Percentiles rank a stretch among this genome's conserved stretches.
These are phyloP conservation scores for Erigeron philadelphicus DNA, from an alignment of 140 eudicot genomes.

Conservation along the genomic window DNA sequence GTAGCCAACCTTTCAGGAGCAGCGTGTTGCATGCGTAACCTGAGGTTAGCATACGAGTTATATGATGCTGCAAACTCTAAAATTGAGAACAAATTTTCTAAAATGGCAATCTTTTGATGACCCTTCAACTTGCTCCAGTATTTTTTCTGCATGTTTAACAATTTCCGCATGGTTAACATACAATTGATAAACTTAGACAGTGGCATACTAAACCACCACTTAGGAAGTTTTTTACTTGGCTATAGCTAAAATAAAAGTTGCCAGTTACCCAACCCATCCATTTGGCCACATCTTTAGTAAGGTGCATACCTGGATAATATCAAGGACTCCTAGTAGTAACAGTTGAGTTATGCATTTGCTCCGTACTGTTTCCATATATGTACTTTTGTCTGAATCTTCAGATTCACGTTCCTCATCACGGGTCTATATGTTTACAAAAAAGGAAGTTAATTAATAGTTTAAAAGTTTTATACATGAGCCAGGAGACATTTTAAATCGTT, in stretches of 20 bases:
- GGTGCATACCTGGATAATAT: constrained; percentile 72
- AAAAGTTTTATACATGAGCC: neutral
- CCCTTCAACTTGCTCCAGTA: constrained; percentile 73
- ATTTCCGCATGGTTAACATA: neutral
- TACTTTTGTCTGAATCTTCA: constrained; percentile 62
- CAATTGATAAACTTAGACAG: constrained; percentile 2
- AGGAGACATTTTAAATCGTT: neutral
- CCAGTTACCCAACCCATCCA: neutral
- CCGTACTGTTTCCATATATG: constrained; percentile 55
- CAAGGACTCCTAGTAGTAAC: constrained; percentile 71
- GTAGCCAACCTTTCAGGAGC: constrained; percentile 68
- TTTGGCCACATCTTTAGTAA: neutral
- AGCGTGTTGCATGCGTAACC: constrained; percentile 66
- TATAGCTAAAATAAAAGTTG: neutral
- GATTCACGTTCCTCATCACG: constrained; percentile 47
- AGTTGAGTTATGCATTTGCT: constrained; percentile 90
- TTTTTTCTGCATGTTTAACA: constrained; percentile 58
- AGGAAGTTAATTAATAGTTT: neutral
- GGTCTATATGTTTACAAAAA: constrained; percentile 33
- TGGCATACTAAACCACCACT: constrained; percentile 1
- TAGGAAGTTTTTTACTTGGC: neutral
- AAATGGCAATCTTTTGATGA: constrained; percentile 54
- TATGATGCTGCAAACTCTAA: constrained; percentile 89
- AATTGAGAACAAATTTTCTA: constrained; percentile 68
- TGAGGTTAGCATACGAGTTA: constrained; percentile 75